These are phyloP conservation scores for Stephanodiscus triporus DNA, from an alignment of 108 stramenopile species.

Conservation along the genomic window DNA sequence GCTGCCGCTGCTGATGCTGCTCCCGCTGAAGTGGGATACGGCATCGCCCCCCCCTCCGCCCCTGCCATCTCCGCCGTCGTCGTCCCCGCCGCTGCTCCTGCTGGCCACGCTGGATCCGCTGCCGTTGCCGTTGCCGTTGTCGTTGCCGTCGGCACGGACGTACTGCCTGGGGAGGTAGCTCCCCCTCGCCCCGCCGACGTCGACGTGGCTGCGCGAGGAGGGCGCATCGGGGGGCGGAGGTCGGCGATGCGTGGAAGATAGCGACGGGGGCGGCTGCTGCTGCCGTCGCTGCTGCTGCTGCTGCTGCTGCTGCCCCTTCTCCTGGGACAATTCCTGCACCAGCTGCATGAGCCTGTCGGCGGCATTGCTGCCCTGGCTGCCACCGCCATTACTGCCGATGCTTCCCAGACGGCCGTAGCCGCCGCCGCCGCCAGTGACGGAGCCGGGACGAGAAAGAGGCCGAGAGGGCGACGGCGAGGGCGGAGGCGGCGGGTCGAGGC, in stretches of 20 bases:
- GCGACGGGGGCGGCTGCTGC: too few relatives aligned
- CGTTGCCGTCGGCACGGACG: background rate
- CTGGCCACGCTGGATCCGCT: too few relatives aligned
- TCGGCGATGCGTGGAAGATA: background rate
- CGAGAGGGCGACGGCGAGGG: background rate
- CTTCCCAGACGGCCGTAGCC: background rate
- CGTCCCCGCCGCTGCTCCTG: too few relatives aligned
- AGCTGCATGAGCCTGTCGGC: background rate
- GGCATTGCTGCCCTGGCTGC: background rate
- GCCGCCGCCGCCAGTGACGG: too few relatives aligned
- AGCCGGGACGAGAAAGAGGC: background rate
- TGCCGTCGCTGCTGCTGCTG: too few relatives aligned
- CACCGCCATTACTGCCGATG: background rate
- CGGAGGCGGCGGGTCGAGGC: too few relatives aligned
- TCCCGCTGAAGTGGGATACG: background rate
- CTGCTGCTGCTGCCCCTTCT: background rate
- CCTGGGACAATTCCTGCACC: background rate
- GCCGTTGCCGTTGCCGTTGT: too few relatives aligned
- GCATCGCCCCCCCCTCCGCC: background rate
- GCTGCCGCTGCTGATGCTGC: too few relatives aligned
- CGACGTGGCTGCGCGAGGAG: background rate
- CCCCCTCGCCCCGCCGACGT: background rate
- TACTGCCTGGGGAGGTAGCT: background rate
- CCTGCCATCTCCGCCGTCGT: too few relatives aligned
- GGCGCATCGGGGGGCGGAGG: background rate